phyloP scores from a whole-genome alignment of 768 basidiomycete species.

The Cyclocybe aegerita region DNA sequence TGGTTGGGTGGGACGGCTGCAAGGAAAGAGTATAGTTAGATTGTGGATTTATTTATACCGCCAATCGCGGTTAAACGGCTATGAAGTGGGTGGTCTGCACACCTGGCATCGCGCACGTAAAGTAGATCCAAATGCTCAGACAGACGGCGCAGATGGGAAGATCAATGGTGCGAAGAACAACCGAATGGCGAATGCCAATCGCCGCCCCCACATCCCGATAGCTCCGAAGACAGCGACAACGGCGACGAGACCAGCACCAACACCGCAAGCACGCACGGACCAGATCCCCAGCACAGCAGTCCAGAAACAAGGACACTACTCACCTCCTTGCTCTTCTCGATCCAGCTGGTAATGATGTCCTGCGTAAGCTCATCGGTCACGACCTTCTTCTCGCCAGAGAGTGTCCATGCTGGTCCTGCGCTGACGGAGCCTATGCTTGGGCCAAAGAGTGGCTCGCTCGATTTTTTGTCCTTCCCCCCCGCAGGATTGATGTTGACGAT shows the following conservation, averaged over 20 bases:
- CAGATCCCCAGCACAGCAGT: not conserved
- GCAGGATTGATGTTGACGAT: slow-evolving; percentile 1
- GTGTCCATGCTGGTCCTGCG: slow-evolving; percentile 71
- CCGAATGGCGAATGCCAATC: too few species aligned
- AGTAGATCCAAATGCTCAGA: too few species aligned
- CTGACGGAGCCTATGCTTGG: slow-evolving; percentile 83
- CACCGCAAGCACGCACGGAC: not conserved
- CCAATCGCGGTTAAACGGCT: too few species aligned
- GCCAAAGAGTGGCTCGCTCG: slow-evolving; percentile 84
- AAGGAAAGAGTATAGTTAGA: not conserved
- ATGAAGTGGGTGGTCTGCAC: too few species aligned
- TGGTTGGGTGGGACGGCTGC: slow-evolving; percentile 81
- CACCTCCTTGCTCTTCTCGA: slow-evolving; percentile 87
- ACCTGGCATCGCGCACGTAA: too few species aligned
- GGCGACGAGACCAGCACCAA: not conserved
- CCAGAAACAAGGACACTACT: slow-evolving; percentile 18
- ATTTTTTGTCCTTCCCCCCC: slow-evolving; percentile 50
- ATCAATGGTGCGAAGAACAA: too few species aligned
- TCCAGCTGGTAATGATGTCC: slow-evolving; percentile 80
- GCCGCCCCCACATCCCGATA: too few species aligned
- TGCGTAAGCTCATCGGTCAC: slow-evolving; percentile 73
- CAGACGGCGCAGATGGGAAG: too few species aligned
- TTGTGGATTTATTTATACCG: too few species aligned
- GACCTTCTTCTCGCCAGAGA: slow-evolving; percentile 58
- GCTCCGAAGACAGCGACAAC: not conserved